Evolutionary conservation across 441 rosid species (phyloP), one percentile per base, ranked within the genome.

Genomic region (Mallotus japonicus): DNA sequence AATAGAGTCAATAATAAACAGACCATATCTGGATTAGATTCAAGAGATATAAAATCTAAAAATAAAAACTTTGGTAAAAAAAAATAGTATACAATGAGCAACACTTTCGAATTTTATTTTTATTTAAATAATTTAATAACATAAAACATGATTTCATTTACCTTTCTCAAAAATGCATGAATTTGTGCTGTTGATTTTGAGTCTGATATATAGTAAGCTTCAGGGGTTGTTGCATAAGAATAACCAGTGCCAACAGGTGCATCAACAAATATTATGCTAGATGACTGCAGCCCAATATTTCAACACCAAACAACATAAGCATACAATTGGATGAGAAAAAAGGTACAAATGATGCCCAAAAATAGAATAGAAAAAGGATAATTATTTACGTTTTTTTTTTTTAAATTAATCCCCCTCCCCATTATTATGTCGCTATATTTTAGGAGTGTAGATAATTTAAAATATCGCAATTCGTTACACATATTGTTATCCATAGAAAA

Each of bases 241-340:
- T 54, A 78, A 65, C 82, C 78, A n/a, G 76, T 7, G 13, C 82
- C 73, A 34, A 78, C 78, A 4, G 84, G 84, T 44, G 75, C 67
- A n/a, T 81, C 84, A 5, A 81, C 3, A 51, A 75, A 78, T 63
- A 81, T 81, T 50, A 81, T 75, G n/a, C 75, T 81, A 8, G 79
- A 73, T 44, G 67, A 67, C 84, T 81, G 67, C 54, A 24, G 28
- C 40, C 15, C 47, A 66, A 66, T 24, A 24, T 24, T 47, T 44
- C 47, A 70, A 54, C 28, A 24, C 44, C 20, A 28, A 4, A 49
- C 0, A 20, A 3, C 6, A 42, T 42, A 0, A 42, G 8, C 6
- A 42, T 4, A 42, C 1, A 42, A 4, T 42, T 42, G 28, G 28
- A 24, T 24, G 28, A 24, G 28, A 24, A 24, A 24, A 24, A 24